Evolutionary conservation across 805 yeast genomes (phyloP).

Genomic region (Candida adriatica): DNA sequence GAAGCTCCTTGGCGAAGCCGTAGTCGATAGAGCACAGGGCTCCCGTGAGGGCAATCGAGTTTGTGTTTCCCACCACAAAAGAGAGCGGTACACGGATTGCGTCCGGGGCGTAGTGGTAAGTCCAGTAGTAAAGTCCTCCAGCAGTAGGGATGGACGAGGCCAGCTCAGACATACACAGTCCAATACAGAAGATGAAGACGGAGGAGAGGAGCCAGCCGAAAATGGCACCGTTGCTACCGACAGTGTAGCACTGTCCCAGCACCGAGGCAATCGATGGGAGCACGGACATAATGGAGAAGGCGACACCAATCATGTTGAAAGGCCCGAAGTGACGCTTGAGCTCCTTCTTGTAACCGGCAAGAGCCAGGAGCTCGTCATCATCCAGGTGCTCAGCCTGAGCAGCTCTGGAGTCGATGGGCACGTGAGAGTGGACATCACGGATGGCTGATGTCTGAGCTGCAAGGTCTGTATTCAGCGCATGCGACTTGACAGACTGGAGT

Average conservation of each 20-base stretch:
- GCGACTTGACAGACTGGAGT: constrained; percentile 14
- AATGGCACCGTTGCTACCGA: constrained; percentile 31
- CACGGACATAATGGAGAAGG: constrained; percentile 64
- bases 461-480: constrained; percentile 16
- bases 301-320: constrained; percentile 60
- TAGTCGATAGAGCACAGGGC: constrained; percentile 64
- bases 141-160: constrained; percentile 69
- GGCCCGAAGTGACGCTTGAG: constrained; percentile 50
- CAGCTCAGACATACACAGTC: constrained; percentile 56
- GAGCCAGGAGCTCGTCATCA: constrained; percentile 28
- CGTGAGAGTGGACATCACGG: constrained; percentile 17
- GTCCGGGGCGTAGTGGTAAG: constrained; percentile 59
- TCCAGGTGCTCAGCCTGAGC: constrained; percentile 14
- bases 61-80: constrained; percentile 60
- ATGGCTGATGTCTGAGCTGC: constrained; percentile 14
- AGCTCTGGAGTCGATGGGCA: constrained; percentile 20
- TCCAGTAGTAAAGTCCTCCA: constrained; percentile 70
- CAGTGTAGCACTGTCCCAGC: constrained; percentile 40
- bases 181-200: constrained; percentile 45
- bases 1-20: constrained; percentile 55
- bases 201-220: constrained; percentile 73
- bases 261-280: constrained; percentile 52
- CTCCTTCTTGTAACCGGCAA: constrained; percentile 70
- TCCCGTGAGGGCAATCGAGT: constrained; percentile 59
- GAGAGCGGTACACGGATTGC: constrained; percentile 44